phyloP scores from a whole-genome alignment of 2,329 filamentous ascomycete genomes.

The Claviceps quebecensis region DNA sequence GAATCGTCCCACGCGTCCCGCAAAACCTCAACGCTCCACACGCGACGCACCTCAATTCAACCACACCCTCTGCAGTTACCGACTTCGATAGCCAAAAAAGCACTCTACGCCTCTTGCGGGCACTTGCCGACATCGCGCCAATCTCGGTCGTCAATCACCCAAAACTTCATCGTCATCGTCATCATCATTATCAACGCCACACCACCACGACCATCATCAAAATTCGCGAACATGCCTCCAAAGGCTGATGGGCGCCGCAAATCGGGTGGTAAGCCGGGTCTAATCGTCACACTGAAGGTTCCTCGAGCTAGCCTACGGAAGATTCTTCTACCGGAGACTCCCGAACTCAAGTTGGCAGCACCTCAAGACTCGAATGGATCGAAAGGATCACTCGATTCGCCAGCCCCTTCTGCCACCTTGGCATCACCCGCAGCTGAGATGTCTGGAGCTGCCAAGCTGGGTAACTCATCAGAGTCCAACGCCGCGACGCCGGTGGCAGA shows the following conservation, averaged over 20 bases:
- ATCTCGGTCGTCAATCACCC: background rate
- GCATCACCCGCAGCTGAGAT: constrained; percentile 28
- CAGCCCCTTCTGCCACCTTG: constrained; percentile 27
- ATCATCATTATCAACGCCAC: constrained; percentile 1
- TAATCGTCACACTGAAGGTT: constrained; percentile 40
- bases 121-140: background rate
- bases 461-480: constrained; percentile 45
- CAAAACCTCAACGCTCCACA: background rate
- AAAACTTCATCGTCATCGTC: background rate
- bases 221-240: constrained; percentile 19
- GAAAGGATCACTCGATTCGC: constrained; percentile 29
- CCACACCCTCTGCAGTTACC: background rate
- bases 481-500: constrained; percentile 43
- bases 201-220: constrained; percentile 5
- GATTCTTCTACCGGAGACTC: constrained; percentile 29
- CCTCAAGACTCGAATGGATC: constrained; percentile 17
- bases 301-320: constrained; percentile 35
- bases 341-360: constrained; percentile 29
- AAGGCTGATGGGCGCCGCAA: constrained; percentile 23
- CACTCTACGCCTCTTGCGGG: background rate
- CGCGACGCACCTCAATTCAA: background rate
- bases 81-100: background rate
- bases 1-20: constrained; percentile 10
- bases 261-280: constrained; percentile 20
- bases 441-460: constrained; percentile 32